Evolutionary conservation across 768 basidiomycete species (phyloP).

Genomic region (Amanita rubescens): DNA sequence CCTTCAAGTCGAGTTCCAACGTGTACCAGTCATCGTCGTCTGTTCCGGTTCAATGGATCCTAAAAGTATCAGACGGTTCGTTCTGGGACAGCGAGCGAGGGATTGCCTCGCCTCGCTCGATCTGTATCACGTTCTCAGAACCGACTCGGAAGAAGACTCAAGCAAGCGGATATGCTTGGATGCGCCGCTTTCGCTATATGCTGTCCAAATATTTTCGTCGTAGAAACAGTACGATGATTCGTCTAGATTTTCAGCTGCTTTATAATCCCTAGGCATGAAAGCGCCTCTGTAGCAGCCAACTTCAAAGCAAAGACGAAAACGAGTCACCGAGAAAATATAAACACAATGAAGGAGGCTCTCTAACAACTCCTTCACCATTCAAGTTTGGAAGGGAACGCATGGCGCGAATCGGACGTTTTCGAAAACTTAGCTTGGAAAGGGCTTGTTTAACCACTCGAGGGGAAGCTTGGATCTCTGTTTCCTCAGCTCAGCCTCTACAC

Average conservation of each 20-base stretch:
- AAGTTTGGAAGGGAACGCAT: constrained; percentile 2
- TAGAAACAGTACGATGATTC: constrained; percentile 4
- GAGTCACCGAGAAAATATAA: neutral
- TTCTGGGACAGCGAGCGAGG: constrained; percentile 68
- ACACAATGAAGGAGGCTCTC: neutral
- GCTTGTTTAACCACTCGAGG: neutral
- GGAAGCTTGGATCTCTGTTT: neutral
- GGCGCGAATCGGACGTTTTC: neutral
- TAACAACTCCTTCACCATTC: too few relatives aligned
- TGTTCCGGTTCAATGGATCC: constrained; percentile 46
- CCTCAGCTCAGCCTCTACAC: neutral
- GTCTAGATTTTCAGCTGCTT: constrained; percentile 65
- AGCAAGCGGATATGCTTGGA: constrained; percentile 62
- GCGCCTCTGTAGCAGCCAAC: too few relatives aligned
- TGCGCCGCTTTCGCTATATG: constrained; percentile 65
- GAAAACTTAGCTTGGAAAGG: constrained; percentile 2
- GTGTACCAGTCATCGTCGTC: constrained; percentile 47
- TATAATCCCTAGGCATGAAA: constrained; percentile 45
- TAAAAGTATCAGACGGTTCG: constrained; percentile 25
- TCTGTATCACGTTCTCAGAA: constrained; percentile 59
- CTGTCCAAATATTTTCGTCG: constrained; percentile 36
- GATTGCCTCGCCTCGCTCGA: constrained; percentile 53
- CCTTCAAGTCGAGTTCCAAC: constrained; percentile 23
- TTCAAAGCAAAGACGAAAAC: neutral
- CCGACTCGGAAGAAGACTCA: constrained; percentile 61